Evolutionary conservation across 2,329 filamentous ascomycete genomes (phyloP).

Genomic region (Ophiostoma tasmaniense): DNA sequence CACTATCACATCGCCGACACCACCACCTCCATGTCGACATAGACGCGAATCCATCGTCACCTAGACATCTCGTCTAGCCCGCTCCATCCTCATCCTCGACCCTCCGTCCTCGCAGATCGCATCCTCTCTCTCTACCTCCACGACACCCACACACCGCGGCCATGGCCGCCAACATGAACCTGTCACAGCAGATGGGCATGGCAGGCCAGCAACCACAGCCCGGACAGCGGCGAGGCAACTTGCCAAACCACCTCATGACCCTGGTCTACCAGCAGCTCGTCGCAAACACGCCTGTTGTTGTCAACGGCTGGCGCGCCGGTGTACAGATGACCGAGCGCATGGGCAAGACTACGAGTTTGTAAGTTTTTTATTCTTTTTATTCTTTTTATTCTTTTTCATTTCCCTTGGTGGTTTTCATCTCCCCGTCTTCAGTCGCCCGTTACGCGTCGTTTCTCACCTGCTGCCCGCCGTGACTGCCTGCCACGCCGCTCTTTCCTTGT

Average conservation of each 20-base stretch:
- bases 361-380: slow-evolving; percentile 21
- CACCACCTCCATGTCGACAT: slow-evolving; percentile 1
- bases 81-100: not conserved
- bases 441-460: not conserved
- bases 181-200: slow-evolving; percentile 42
- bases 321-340: slow-evolving; percentile 34
- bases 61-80: not conserved
- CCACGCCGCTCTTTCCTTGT: not conserved
- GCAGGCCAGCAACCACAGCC: slow-evolving; percentile 32
- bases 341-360: slow-evolving; percentile 37
- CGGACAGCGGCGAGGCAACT: slow-evolving; percentile 31
- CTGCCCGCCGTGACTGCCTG: not conserved
- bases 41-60: not conserved
- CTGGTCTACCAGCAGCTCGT: slow-evolving; percentile 27
- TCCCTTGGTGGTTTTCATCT: not conserved
- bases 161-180: slow-evolving; percentile 50
- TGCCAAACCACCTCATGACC: slow-evolving; percentile 29
- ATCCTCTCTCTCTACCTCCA: not conserved
- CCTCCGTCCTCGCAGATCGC: not conserved
- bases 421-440: not conserved
- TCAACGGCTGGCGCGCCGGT: slow-evolving; percentile 34
- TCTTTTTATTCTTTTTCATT: not conserved
- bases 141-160: slow-evolving; percentile 29
- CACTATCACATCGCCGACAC: not conserved
- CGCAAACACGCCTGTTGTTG: slow-evolving; percentile 25